Evolutionary conservation across 2,329 filamentous ascomycete species (phyloP), one percentile per base, ranked within the genome.

Genomic region (Aspergillus quadrilineatus): DNA sequence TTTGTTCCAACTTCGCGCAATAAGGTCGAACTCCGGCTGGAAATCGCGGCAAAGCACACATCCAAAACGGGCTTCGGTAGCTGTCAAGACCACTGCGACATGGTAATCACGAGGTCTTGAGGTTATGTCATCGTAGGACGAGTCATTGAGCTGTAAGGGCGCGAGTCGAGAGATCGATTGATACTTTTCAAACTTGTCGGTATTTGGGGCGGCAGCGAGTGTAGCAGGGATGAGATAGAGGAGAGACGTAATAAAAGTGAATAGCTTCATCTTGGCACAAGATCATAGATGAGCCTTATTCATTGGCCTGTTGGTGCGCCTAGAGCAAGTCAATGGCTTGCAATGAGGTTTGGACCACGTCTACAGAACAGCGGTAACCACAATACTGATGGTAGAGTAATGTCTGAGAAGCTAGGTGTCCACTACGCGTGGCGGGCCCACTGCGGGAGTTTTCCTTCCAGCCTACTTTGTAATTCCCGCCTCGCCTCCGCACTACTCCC

Each of bases 31-130:
- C 76, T 99, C 94, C 1, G 92, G 89, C 73, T 96, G 89, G 74
- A 99, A 96, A 52, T 96, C 90, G 51, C 86, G 84, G 75, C 94
- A 99, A 48, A 97, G 80, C 63, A 86, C 80, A 73, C 94, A 99
- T 58, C 89, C 90, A 71, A 90, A 97, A 57, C 90, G 85, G 32
- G 86, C 69, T 63, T 96, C 92, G 67, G 92, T 77, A 37, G 94
- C 94, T 1, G 94, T 99, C 63, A 99, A 79, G 12, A 99, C 83
- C 3, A 99, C 83, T 2, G 87, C 88, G 29, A 89, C 83, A 39
- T 86, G 86, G 74, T 97, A 96, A 75, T 99, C 89, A 64, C 94
- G 86, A 10, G 92, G 91, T 1, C 84, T 77, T 14, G 84, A 77
- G 3, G 90, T 96, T 64, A 97, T 78, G 63, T 89, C 83, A 64